Base-by-base conservation (phyloP, 148 eudicot species). In the Amaranthus cruentus region DNA sequence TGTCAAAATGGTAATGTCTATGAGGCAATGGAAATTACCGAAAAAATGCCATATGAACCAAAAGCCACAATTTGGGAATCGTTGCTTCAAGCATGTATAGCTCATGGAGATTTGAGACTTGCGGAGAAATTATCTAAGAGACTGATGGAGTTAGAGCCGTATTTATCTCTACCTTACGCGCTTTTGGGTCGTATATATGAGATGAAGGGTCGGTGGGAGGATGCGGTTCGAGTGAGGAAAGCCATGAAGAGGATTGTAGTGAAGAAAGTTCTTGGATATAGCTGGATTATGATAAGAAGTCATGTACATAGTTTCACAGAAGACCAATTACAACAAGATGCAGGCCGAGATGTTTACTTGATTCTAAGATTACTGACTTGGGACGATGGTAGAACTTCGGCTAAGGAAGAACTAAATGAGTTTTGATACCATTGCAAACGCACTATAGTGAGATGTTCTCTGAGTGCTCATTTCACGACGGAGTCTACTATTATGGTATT, bases 151-250 rank as follows among this genome's bases (percentile, higher is more conserved):
- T 77, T 77, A 73, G 87, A 90, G 75, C 91, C 95, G 18, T 63
- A 71, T 10, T 80, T 78, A 54, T 84, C 83, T 38, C 76, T 92
- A 38, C 90, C 96, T 55, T 90, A 82, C 76, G 58, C 82, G 73
- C 80, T 88, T 48, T 71, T 92, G 81, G 81, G 85, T 61, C 85
- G 74, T 53, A 84, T 83, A 44, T 90, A 90, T 77, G 93, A 88
- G 66, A 77, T 73, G 73, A 83, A 82, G 78, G 91, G 90, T 44
- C 88, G 75, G 81, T 92, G 96, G 96, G 98, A 92, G 78, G 85
- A 93, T 62, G 60, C 80, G 67, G 90, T 88, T 60, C 87, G 92
- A 13, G 88, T 92, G 75, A 90, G 73, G 72, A 82, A 81, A 78
- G 46, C 75, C 72, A 87, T 88, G 91, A 77, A 83, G 70, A 87